Evolutionary conservation across 768 basidiomycete species (phyloP).

Genomic region (Dictyophora rubrovolvata): DNA sequence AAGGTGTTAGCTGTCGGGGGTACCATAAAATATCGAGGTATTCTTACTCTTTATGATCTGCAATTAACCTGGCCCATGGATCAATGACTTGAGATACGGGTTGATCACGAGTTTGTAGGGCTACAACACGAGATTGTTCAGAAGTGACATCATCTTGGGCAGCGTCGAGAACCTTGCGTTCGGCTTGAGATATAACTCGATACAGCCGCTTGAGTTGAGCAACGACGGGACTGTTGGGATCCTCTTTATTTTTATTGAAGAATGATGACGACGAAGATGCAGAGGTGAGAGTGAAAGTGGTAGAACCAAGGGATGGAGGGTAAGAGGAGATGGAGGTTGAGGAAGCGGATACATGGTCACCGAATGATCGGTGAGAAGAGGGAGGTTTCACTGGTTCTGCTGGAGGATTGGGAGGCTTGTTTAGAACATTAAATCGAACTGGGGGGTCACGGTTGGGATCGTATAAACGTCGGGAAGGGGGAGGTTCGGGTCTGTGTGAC

Average conservation of each 20-base stretch:
- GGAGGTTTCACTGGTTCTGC: slow-evolving; percentile 28
- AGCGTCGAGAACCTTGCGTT: slow-evolving; percentile 59
- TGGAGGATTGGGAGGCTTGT: slow-evolving; percentile 31
- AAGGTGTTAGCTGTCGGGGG: slow-evolving; percentile 5
- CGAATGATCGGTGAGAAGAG: slow-evolving; percentile 51
- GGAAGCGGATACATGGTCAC: slow-evolving; percentile 62
- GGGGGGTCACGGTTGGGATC: slow-evolving; percentile 91
- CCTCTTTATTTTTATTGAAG: slow-evolving; percentile 42
- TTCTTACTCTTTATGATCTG: slow-evolving; percentile 79
- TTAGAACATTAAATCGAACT: slow-evolving; percentile 63
- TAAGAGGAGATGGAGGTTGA: slow-evolving; percentile 65
- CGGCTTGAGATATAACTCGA: slow-evolving; percentile 69
- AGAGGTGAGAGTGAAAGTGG: slow-evolving; percentile 16
- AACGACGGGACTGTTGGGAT: slow-evolving; percentile 57
- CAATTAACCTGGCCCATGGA: slow-evolving; percentile 55
- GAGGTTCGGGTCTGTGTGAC: slow-evolving; percentile 23
- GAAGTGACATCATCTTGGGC: slow-evolving; percentile 46
- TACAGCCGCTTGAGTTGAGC: slow-evolving; percentile 74
- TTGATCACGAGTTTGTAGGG: slow-evolving; percentile 23
- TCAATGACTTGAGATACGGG: slow-evolving; percentile 37
- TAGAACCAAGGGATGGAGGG: slow-evolving; percentile 15
- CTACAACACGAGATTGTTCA: slow-evolving; percentile 21
- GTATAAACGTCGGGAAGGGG: slow-evolving; percentile 50
- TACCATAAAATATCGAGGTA: not conserved
- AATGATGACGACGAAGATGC: slow-evolving; percentile 44